A percentile compares a stretch with the other conserved stretches of the same genome.
Evolutionary conservation across 2,329 filamentous ascomycete species (phyloP).

Genomic region (Alternaria postmessia): DNA sequence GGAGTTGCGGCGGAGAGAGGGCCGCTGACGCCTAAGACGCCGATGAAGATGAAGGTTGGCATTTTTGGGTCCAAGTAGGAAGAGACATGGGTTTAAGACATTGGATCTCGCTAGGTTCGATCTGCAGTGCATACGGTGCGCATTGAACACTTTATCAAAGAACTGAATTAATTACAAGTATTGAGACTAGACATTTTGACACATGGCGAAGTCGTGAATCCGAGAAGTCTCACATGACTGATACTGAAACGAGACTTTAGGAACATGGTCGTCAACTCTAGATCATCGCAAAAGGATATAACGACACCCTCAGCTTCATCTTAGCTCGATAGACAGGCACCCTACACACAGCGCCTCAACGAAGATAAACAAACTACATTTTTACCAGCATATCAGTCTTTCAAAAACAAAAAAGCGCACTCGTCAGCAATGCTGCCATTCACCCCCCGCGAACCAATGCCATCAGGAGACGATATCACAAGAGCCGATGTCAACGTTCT

Average conservation of each 20-base stretch:
- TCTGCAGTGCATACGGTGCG: neutral
- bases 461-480: too few relatives aligned
- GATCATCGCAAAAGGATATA: neutral
- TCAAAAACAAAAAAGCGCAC: neutral
- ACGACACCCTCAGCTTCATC: neutral
- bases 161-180: neutral
- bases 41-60: conserved; percentile 11
- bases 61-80: conserved; percentile 8
- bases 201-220: neutral
- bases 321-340: neutral
- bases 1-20: conserved; percentile 1
- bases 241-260: neutral
- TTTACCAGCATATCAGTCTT: neutral
- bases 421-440: neutral
- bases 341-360: neutral
- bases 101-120: neutral
- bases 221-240: neutral
- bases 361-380: neutral
- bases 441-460: too few relatives aligned
- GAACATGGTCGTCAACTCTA: neutral
- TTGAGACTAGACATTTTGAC: neutral
- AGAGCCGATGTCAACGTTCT: too few relatives aligned
- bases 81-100: neutral
- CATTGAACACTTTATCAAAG: neutral
- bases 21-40: conserved; percentile 3